These are phyloP conservation scores for Aspergillus cavernicola DNA, from an alignment of 495 filamentous ascomycete genomes.

Conservation along the genomic window DNA sequence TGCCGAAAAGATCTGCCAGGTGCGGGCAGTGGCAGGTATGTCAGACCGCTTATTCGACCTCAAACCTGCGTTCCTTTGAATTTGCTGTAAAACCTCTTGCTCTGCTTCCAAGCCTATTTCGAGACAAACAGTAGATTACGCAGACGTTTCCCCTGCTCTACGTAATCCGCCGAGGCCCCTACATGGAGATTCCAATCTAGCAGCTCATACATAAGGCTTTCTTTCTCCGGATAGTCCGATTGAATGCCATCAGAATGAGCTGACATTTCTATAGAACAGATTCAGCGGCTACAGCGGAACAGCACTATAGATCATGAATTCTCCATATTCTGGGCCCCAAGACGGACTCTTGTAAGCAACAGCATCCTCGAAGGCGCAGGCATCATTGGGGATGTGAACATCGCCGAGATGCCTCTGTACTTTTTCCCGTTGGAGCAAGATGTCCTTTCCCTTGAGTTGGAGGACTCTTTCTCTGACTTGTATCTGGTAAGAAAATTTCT, in stretches of 20 bases:
- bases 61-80: background rate
- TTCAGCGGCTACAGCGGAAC: constrained; percentile 81
- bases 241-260: constrained; percentile 54
- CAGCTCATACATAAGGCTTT: constrained; percentile 46
- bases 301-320: constrained; percentile 90
- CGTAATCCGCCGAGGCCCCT: constrained; percentile 63
- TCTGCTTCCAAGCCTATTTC: background rate
- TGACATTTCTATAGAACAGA: constrained; percentile 71
- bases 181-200: constrained; percentile 45
- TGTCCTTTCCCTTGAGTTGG: constrained; percentile 84
- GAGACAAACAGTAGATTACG: constrained; percentile 61
- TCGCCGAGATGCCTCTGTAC: constrained; percentile 78
- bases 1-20: constrained; percentile 80
- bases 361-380: constrained; percentile 90
- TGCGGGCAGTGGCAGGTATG: constrained; percentile 86
- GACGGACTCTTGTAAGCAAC: constrained; percentile 87
- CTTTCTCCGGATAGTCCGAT: constrained; percentile 30
- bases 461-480: constrained; percentile 79
- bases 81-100: background rate
- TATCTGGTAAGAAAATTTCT: constrained; percentile 59
- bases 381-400: constrained; percentile 86
- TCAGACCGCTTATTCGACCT: constrained; percentile 15
- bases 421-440: constrained; percentile 92
- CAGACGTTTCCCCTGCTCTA: constrained; percentile 56
- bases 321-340: constrained; percentile 87